Percentiles rank a stretch among this genome's conserved stretches.
Evolutionary conservation across 2,329 filamentous ascomycete genomes (phyloP).

Genomic region (Ilyonectria sp.): DNA sequence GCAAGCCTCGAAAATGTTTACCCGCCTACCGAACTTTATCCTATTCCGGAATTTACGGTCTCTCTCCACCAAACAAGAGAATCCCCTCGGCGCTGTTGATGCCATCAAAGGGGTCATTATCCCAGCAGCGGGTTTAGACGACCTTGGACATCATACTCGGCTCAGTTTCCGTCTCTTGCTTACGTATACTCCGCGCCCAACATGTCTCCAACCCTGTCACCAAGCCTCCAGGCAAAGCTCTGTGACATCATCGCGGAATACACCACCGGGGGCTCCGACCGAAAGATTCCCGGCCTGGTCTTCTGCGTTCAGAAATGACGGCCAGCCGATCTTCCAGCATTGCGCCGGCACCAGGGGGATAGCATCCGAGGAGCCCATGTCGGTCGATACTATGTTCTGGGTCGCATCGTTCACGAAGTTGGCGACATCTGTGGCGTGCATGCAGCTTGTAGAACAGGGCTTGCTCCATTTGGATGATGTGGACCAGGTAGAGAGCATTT

Average conservation of each 20-base stretch:
- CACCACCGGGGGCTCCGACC: background rate
- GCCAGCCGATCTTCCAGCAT: conserved; percentile 14
- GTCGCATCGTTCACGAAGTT: conserved; percentile 24
- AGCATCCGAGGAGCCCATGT: background rate
- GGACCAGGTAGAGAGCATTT: background rate
- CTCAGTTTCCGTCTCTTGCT: no score
- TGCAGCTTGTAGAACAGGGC: conserved; percentile 24
- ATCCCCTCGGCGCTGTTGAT: no score
- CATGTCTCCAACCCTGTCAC: conserved; percentile 5
- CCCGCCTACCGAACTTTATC: no score
- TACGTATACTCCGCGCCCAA: background rate
- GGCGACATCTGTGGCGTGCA: conserved; percentile 13
- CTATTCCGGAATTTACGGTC: no score
- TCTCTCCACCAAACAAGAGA: no score
- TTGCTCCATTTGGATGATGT: conserved; percentile 6
- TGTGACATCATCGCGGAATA: conserved; percentile 13
- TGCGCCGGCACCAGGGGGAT: conserved; percentile 11
- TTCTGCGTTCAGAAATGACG: conserved; percentile 9
- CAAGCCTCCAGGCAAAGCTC: background rate
- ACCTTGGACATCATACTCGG: no score
- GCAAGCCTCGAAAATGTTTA: no score
- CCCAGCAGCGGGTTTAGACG: no score
- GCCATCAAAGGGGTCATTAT: no score
- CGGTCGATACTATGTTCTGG: conserved; percentile 14
- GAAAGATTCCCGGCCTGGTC: conserved; percentile 16